Conservation (phyloP, 768 basidiomycete genomes). For the Tephrocybe sp. region DNA sequence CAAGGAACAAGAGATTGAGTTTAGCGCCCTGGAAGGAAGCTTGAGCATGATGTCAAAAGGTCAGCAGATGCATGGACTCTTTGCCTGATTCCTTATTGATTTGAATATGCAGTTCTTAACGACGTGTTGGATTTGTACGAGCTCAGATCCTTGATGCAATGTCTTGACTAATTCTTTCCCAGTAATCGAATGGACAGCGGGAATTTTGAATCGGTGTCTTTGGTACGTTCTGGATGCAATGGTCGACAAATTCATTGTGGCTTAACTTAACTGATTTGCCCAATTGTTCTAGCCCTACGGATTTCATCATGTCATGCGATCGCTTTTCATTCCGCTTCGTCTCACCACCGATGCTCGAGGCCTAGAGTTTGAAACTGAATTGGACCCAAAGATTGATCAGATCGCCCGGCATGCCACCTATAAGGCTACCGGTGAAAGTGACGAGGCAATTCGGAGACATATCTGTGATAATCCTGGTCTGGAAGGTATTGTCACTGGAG, state of each 20-base stretch:
- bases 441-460: slow-evolving; percentile 36
- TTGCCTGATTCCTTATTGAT: slow-evolving; percentile 3
- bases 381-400: slow-evolving; percentile 67
- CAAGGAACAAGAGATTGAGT: slow-evolving; percentile 81
- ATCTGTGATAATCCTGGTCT: slow-evolving; percentile 45
- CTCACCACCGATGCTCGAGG: slow-evolving; percentile 66
- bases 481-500: slow-evolving; percentile 75
- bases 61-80: slow-evolving; percentile 19
- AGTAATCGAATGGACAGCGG: slow-evolving; percentile 88
- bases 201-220: slow-evolving; percentile 68
- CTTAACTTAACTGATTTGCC: slow-evolving; percentile 6
- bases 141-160: not conserved
- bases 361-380: slow-evolving; percentile 62
- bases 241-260: not conserved
- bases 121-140: slow-evolving; percentile 79
- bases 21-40: slow-evolving; percentile 78
- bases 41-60: slow-evolving; percentile 89
- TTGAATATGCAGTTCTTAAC: slow-evolving; percentile 51
- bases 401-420: slow-evolving; percentile 61
- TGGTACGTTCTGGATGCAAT: slow-evolving; percentile 29
- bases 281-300: slow-evolving; percentile 51
- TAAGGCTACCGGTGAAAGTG: slow-evolving; percentile 53
- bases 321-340: slow-evolving; percentile 66
- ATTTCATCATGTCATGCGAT: slow-evolving; percentile 76
- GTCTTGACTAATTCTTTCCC: slow-evolving; percentile 4